Percentiles rank a stretch among this genome's conserved stretches.
These are phyloP conservation scores for Apostasia shenzhenica DNA, from an alignment of 106 monocot genomes.

Conservation along the genomic window DNA sequence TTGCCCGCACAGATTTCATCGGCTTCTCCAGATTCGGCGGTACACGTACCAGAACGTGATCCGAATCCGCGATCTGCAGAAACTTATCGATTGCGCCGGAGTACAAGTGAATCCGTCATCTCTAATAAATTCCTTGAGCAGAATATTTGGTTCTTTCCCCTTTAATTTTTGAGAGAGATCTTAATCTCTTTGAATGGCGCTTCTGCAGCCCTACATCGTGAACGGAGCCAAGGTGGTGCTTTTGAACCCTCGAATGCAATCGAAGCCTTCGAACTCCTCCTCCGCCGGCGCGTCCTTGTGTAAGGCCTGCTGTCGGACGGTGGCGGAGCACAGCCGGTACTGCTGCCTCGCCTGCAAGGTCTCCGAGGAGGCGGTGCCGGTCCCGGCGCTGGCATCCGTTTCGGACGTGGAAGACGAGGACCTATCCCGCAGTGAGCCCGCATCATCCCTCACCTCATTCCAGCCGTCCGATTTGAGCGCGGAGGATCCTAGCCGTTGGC, in stretches of 20 bases:
- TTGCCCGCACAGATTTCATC: constrained; percentile 12
- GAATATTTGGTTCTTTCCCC: neutral
- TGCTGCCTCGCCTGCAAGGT: constrained; percentile 72
- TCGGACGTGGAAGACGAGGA: neutral
- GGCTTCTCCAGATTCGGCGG: constrained; percentile 42
- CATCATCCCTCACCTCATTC: neutral
- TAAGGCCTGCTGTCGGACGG: constrained; percentile 24
- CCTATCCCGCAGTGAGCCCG: neutral
- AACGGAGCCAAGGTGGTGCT: constrained; percentile 50
- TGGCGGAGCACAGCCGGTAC: constrained; percentile 27
- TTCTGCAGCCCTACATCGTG: constrained; percentile 28
- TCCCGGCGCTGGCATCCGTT: neutral
- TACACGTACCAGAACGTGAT: constrained; percentile 60
- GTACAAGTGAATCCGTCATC: constrained; percentile 29
- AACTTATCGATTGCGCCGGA: constrained; percentile 38
- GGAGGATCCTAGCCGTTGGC: neutral
- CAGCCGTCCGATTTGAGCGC: constrained; percentile 6
- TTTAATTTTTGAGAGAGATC: neutral
- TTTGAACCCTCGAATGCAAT: constrained; percentile 32
- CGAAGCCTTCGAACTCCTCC: constrained; percentile 20
- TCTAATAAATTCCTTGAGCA: too few relatives aligned
- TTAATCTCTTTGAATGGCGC: neutral
- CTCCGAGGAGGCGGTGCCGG: neutral
- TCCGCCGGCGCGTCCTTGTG: neutral
- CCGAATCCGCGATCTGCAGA: constrained; percentile 38